Base-by-base conservation (phyloP, 1,139 yeast genomes). In the Spathaspora jeffriesii region DNA sequence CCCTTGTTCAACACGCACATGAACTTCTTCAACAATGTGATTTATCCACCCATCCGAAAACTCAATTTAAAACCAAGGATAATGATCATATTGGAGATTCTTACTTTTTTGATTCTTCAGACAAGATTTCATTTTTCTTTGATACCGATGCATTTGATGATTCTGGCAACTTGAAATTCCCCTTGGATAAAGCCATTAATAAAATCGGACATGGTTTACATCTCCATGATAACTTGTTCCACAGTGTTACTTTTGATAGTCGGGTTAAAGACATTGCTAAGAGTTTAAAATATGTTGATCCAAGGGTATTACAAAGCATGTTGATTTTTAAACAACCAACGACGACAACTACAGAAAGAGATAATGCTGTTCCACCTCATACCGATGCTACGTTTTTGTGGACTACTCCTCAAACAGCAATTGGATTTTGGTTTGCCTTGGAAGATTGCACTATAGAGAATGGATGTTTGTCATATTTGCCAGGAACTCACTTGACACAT, bases 361-460 rank as follows among this genome's bases (percentile, higher is more conserved):
- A 85, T 2, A 74, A 74, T 50, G 85, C 83, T 40, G 96, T 88
- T 0, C 95, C 95, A 2, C 75, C 88, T 0, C 96, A 88, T 58
- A 87, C 85, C 45, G 96, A 88, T 61, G 91, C 84, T 1, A 82
- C 84, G 3, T 88, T 88, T 56, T 69, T 88, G 32, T 88, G 73
- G 64, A 88, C 96, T 0, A 71, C 81, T 25, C 96, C 96, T 1
- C 83, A 78, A 47, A 68, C 82, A 2, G 91, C 93, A 0, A 64
- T 87, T 39, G 96, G 96, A 4, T 88, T 85, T 60, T 88, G 96
- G 96, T 82, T 83, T 58, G 93, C 96, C 0, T 67, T 88, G 53
- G 91, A 88, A 55, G 88, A 86, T 57, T 88, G 95, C 60, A 83
- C 85, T 1, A 53, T 62, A 6, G 69, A 68, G 7, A 88, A 88